Conservation (phyloP, 495 filamentous ascomycete species). For the Hypoxylon crocopeplum region DNA sequence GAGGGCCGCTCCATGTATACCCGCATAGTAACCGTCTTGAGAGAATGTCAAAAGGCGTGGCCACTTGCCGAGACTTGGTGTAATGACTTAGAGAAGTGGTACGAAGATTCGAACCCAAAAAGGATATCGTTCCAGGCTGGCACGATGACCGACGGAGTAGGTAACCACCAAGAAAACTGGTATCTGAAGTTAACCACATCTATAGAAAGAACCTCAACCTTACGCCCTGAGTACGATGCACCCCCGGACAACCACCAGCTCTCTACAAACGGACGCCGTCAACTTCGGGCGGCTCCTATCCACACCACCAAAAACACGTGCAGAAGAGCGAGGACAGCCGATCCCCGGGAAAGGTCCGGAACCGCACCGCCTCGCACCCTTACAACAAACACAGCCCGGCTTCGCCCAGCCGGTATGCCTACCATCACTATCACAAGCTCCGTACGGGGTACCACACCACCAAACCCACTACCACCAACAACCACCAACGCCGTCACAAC, state of each 20-base stretch:
- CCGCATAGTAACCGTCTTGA: slow-evolving; percentile 48
- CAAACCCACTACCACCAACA: not conserved
- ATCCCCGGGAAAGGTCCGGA: slow-evolving; percentile 18
- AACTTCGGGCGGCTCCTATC: slow-evolving; percentile 5
- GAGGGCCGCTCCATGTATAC: slow-evolving; percentile 48
- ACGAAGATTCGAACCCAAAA: slow-evolving; percentile 44
- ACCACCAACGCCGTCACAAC: slow-evolving; percentile 12
- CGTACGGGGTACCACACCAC: slow-evolving; percentile 30
- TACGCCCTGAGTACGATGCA: slow-evolving; percentile 41
- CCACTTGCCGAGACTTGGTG: slow-evolving; percentile 54
- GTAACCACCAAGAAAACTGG: slow-evolving; percentile 2
- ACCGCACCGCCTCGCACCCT: slow-evolving; percentile 34
- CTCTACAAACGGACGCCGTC: slow-evolving; percentile 18
- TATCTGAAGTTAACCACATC: slow-evolving; percentile 22
- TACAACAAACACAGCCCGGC: slow-evolving; percentile 29
- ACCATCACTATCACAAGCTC: slow-evolving; percentile 36
- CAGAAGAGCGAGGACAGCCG: slow-evolving; percentile 7
- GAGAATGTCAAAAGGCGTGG: slow-evolving; percentile 52
- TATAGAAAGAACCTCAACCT: slow-evolving; percentile 41
- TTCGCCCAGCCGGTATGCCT: slow-evolving; percentile 38
- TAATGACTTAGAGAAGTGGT: slow-evolving; percentile 51
- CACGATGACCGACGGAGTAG: slow-evolving; percentile 57
- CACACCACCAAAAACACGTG: not conserved
- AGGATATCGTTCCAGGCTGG: slow-evolving; percentile 42
- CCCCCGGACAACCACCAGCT: slow-evolving; percentile 31